A percentile compares a stretch with the other conserved stretches of the same genome.
These are phyloP conservation scores for Theobroma cacao DNA, from an alignment of 345 rosid species.

Conservation along the genomic window DNA sequence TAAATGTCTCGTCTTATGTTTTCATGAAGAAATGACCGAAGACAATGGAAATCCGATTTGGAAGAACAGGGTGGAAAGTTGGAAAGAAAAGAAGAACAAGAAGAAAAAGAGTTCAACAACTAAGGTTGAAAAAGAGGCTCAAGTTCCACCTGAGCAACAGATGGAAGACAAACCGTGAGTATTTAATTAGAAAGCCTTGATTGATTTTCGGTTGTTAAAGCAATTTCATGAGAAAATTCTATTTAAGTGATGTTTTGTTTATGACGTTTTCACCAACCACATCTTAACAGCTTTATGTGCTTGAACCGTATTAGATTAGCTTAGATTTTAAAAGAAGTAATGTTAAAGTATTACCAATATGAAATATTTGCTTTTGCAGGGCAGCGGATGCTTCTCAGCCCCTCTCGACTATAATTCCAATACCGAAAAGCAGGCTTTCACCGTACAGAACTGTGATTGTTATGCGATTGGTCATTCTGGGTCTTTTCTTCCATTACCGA, in stretches of 20 bases:
- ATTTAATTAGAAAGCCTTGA: not conserved
- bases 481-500: slow-evolving; percentile 91
- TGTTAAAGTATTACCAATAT: not conserved
- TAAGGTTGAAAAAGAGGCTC: slow-evolving; percentile 56
- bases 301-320: slow-evolving; percentile 2
- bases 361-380: slow-evolving; percentile 37
- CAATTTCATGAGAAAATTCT: too few species aligned
- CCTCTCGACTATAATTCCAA: slow-evolving; percentile 65
- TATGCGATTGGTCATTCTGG: slow-evolving; percentile 74
- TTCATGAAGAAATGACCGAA: slow-evolving; percentile 66
- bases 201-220: not conserved
- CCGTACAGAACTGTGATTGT: slow-evolving; percentile 80
- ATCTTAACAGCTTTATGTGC: not conserved
- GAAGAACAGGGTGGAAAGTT: slow-evolving; percentile 96
- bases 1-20: not conserved
- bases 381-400: slow-evolving; percentile 56
- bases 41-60: slow-evolving; percentile 90
- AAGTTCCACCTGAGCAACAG: slow-evolving; percentile 80
- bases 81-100: slow-evolving; percentile 94
- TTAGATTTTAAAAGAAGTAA: not conserved
- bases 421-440: slow-evolving; percentile 60
- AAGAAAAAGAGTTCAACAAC: slow-evolving; percentile 55
- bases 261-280: too few species aligned
- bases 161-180: slow-evolving; percentile 81
- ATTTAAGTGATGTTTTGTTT: too few species aligned